Evolutionary conservation across 2,329 filamentous ascomycete genomes (phyloP), one percentile per base, ranked within the genome.

Genomic region (Tothia fuscella): DNA sequence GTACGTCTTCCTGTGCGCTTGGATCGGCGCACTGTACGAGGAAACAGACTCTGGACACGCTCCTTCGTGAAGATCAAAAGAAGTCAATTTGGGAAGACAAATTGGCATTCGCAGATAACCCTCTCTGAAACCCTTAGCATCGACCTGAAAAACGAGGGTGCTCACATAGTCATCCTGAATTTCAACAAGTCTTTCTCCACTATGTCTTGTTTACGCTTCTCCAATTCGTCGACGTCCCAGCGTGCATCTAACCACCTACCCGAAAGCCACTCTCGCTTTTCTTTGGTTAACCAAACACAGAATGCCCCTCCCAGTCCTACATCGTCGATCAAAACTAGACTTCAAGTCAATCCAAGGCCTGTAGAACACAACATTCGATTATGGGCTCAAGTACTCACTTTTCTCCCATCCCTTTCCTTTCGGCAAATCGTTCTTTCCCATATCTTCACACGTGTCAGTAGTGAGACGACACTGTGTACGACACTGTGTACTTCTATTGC

Each of bases 241-340:
- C 43, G 56, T 5, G 55, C 55, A 21, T 49, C 47, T 25, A 56
- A 13, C 6, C 55, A 34, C 25, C 56, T 45, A 2, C 56, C 53
- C 41, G 51, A 56, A 41, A 59, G 33, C 52, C 53, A 58, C 52
- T 52, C 50, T 24, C 48, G 46, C 46, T 51, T 54, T 47, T 58
- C 56, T 7, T 35, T 42, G 13, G 26, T 35, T 7, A 58, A 31
- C 57, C 57, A 59, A 2, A 58, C 51, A n/a, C 51, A 55, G 30
- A 59, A 57, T 2, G 51, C 53, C 9, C 56, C 56, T 38, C 55
- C 55, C 0, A 59, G 43, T 2, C 47, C 49, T 12, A 50, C 49
- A 45, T 56, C 51, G 20, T 44, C 12, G 21, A 38, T 38, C 6
- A 33, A 19, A 10, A 38, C 35, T 38, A 17, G 10, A 20, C 19